Conservation (phyloP, 257 asterid genomes). For the Gentiana dahurica region DNA sequence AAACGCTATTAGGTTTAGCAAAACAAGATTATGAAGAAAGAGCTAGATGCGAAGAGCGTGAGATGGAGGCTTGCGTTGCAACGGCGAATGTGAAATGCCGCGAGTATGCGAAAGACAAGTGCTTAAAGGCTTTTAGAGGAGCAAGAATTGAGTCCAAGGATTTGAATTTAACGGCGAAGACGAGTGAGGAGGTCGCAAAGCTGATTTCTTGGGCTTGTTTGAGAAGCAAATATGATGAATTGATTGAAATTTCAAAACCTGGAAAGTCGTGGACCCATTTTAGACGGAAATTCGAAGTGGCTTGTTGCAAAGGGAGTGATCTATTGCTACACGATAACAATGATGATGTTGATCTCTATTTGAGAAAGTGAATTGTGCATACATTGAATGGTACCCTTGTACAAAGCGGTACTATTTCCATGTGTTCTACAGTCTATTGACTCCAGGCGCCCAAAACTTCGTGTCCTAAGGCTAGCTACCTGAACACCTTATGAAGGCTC, state of each 20-base stretch:
- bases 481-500: no score
- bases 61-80: constrained; percentile 53
- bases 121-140: constrained; percentile 43
- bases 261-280: constrained; percentile 44
- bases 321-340: constrained; percentile 28
- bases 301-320: constrained; percentile 45
- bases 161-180: constrained; percentile 25
- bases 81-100: constrained; percentile 49
- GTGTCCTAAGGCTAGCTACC: no score
- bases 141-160: constrained; percentile 45
- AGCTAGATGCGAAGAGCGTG: constrained; percentile 67
- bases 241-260: constrained; percentile 23
- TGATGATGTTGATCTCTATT: constrained; percentile 25
- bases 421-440: no score
- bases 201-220: constrained; percentile 50
- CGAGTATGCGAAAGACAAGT: constrained; percentile 49
- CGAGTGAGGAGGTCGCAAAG: constrained; percentile 41
- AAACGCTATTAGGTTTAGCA: constrained; percentile 29
- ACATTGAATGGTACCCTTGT: no score
- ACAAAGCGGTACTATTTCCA: no score
- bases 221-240: constrained; percentile 15
- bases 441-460: no score
- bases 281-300: constrained; percentile 24
- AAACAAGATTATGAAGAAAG: constrained; percentile 44
- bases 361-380: constrained; percentile 9